These are phyloP conservation scores for Aspergillus novoparasiticus DNA, from an alignment of 2,329 filamentous ascomycete species.

Conservation along the genomic window DNA sequence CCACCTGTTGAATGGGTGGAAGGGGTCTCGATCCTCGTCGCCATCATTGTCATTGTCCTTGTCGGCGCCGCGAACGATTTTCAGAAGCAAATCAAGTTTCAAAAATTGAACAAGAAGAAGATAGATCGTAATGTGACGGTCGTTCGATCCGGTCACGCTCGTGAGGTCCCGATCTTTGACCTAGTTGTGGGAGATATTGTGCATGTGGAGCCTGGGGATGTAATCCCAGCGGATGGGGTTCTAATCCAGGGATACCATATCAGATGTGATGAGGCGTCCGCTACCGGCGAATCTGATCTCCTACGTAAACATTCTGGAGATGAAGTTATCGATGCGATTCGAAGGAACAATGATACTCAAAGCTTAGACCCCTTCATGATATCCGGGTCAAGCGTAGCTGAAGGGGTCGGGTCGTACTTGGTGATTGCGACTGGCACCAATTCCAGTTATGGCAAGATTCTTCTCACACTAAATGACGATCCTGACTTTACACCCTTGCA, in stretches of 20 bases:
- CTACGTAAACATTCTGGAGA: conserved; percentile 14
- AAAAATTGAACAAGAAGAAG: conserved; percentile 64
- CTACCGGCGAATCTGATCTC: conserved; percentile 22
- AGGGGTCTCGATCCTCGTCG: conserved; percentile 70
- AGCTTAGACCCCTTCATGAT: conserved; percentile 70
- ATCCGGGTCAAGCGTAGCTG: conserved; percentile 71
- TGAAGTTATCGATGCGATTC: conserved; percentile 25
- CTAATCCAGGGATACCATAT: conserved; percentile 57
- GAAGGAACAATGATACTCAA: conserved; percentile 35
- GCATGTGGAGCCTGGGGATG: conserved; percentile 57
- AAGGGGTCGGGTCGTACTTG: conserved; percentile 72
- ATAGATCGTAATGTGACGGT: conserved; percentile 70
- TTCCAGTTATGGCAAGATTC: conserved; percentile 71
- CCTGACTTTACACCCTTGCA: conserved; percentile 75
- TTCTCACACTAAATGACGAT: conserved; percentile 74
- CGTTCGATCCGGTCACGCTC: conserved; percentile 62
- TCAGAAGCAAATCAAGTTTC: conserved; percentile 73
- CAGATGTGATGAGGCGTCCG: conserved; percentile 26
- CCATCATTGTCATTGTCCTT: conserved; percentile 69
- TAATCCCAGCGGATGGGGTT: conserved; percentile 68
- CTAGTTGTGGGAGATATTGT: conserved; percentile 48
- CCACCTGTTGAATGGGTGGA: conserved; percentile 69
- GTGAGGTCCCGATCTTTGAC: conserved; percentile 54
- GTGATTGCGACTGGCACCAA: conserved; percentile 73
- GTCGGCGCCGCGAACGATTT: conserved; percentile 73